phyloP scores from a whole-genome alignment of 2,329 filamentous ascomycete genomes.

The Penicillium sp. region DNA sequence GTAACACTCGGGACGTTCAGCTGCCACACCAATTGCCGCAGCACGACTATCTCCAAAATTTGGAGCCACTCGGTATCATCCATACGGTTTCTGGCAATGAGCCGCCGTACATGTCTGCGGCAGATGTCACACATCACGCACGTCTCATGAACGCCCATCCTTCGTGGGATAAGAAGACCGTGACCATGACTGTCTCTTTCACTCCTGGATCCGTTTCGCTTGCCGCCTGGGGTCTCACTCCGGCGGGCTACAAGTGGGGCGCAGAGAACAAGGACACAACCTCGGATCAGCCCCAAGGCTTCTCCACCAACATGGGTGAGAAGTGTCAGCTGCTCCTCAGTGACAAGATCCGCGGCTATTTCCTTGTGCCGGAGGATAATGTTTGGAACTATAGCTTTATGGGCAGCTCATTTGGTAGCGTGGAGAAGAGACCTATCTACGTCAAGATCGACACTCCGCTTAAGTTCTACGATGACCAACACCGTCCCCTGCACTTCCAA shows the following conservation, averaged over 20 bases:
- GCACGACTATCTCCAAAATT: conserved; percentile 79
- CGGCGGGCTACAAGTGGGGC: conserved; percentile 93
- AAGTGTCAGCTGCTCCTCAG: conserved; percentile 93
- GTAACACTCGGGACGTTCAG: conserved; percentile 87
- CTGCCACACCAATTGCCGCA: conserved; percentile 86
- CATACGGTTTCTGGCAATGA: conserved; percentile 95
- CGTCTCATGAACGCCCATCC: conserved; percentile 81
- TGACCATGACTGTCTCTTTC: conserved; percentile 94
- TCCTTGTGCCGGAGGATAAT: conserved; percentile 86
- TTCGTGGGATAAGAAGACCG: conserved; percentile 82
- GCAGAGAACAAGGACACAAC: conserved; percentile 90
- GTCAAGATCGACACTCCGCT: conserved; percentile 92
- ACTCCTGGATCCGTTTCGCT: conserved; percentile 95
- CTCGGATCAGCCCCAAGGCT: conserved; percentile 91
- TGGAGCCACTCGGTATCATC: conserved; percentile 92
- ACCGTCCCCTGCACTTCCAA: conserved; percentile 92
- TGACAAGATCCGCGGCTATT: conserved; percentile 92
- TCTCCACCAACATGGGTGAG: conserved; percentile 86
- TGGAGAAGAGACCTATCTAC: conserved; percentile 87
- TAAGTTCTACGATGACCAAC: conserved; percentile 87
- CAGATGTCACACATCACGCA: conserved; percentile 91
- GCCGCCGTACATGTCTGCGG: conserved; percentile 91
- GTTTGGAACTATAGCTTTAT: conserved; percentile 99
- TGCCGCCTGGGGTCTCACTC: conserved; percentile 88
- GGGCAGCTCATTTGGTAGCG: conserved; percentile 79